phyloP scores from a whole-genome alignment of 768 basidiomycete genomes.

The Fibroporia radiculosa region DNA sequence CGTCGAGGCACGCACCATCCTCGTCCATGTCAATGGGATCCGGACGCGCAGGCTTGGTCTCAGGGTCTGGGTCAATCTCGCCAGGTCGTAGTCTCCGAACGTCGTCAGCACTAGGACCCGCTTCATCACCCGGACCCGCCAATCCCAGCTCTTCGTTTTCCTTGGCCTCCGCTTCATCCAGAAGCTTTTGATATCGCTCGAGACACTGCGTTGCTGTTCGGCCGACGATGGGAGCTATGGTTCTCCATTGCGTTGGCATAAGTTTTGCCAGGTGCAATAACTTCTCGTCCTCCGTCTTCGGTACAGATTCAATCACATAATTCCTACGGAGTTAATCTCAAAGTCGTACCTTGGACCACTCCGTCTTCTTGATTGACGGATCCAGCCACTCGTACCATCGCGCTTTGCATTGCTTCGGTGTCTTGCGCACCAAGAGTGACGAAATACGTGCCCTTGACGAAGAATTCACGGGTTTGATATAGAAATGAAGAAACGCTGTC shows the following conservation, averaged over 20 bases:
- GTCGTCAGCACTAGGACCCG: slow-evolving; percentile 87
- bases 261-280: slow-evolving; percentile 94
- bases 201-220: slow-evolving; percentile 96
- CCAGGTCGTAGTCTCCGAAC: slow-evolving; percentile 84
- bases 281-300: slow-evolving; percentile 95
- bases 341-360: slow-evolving; percentile 87
- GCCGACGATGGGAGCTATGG: slow-evolving; percentile 97
- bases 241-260: slow-evolving; percentile 99
- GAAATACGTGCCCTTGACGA: slow-evolving; percentile 89
- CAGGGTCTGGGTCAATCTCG: slow-evolving; percentile 98
- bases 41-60: slow-evolving; percentile 95
- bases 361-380: slow-evolving; percentile 99
- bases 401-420: slow-evolving; percentile 98
- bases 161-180: slow-evolving; percentile 96
- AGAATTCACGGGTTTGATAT: background rate
- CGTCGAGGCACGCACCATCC: slow-evolving; percentile 54
- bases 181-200: slow-evolving; percentile 94
- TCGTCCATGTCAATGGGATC: slow-evolving; percentile 99
- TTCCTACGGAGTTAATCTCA: background rate
- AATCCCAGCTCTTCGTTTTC: slow-evolving; percentile 94
- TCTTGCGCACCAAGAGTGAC: slow-evolving; percentile 94
- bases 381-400: slow-evolving; percentile 99
- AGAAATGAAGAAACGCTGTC: background rate
- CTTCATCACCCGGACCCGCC: slow-evolving; percentile 71
- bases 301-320: background rate